A percentile compares a stretch with the other conserved stretches of the same genome.
Conservation (phyloP, 345 rosid species). For the Moricandia moricandioides region DNA sequence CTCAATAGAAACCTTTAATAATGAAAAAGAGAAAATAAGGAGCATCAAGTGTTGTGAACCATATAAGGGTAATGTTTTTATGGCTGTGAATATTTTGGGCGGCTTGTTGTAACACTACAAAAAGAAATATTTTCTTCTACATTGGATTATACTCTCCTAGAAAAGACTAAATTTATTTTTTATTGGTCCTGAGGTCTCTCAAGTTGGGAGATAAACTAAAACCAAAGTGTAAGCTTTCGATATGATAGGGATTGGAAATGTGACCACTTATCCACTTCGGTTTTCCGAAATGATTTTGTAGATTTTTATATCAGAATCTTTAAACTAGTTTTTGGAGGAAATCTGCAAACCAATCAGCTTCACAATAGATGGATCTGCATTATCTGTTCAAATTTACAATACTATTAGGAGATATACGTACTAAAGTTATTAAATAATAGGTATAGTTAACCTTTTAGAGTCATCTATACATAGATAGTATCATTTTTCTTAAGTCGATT, state of each 20-base stretch:
- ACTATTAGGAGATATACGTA: background rate
- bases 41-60: constrained; percentile 12
- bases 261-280: background rate
- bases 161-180: background rate
- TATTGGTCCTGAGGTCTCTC: background rate
- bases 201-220: background rate
- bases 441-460: background rate
- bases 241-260: background rate
- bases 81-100: constrained; percentile 12
- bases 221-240: background rate
- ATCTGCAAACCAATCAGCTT: background rate
- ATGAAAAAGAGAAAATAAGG: constrained; percentile 1
- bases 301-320: background rate
- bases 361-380: background rate
- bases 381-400: background rate
- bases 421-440: background rate
- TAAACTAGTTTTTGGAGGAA: background rate
- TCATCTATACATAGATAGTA: background rate
- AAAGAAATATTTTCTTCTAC: background rate
- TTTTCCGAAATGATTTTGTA: background rate
- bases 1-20: background rate
- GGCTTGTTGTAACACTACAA: constrained; percentile 14
- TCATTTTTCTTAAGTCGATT: background rate
- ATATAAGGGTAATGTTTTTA: constrained; percentile 18
- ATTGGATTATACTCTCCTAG: background rate